Evolutionary conservation across 768 basidiomycete genomes (phyloP), one percentile per base, ranked within the genome.

Genomic region (Hysterangium stoloniferum): DNA sequence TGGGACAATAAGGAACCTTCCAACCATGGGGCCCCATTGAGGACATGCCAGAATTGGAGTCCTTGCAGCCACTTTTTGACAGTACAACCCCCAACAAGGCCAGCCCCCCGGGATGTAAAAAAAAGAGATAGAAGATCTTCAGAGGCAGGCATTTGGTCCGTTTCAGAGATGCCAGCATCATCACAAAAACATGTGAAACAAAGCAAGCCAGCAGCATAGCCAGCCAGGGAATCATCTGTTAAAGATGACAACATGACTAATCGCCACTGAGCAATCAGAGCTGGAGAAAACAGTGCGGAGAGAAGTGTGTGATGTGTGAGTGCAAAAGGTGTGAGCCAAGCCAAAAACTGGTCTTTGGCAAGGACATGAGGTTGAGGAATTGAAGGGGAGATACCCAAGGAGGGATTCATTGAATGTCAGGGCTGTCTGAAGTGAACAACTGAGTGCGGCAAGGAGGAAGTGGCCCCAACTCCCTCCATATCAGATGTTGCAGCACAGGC

Each of bases 181-280:
- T 70, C 64, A 31, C 69, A 71, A 47, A 67, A 71, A 47, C 72
- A 65, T 0, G 58, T 63, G 58, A 68, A 73, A 0, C 61, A 53
- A 0, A 68, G 59, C 0, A 67, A 33, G 0, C 68, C 67, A 0
- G 68, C 65, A 0, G 59, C 64, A 40, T 70, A 70, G 22, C 22
- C 22, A 12, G 12, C 22, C 12, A 41, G 38, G 9, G 38, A 11
- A 9, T 9, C 20, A 8, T 9, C 11, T 20, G 12, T 20, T 11
- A 41, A 8, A 20, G 11, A 41, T 9, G 12, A 12, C 8, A 20
- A 11, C 38, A 41, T 41, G 20, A 41, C 38, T 12, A 9, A 11
- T 11, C 38, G 20, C 12, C 22, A 8, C 8, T 41, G 38, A 8
- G 20, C 8, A 20, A 41, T 20, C 9, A 41, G 9, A 9, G 9